Base-by-base conservation (phyloP, 345 rosid species). In the Diplotaxis tenuifolia region DNA sequence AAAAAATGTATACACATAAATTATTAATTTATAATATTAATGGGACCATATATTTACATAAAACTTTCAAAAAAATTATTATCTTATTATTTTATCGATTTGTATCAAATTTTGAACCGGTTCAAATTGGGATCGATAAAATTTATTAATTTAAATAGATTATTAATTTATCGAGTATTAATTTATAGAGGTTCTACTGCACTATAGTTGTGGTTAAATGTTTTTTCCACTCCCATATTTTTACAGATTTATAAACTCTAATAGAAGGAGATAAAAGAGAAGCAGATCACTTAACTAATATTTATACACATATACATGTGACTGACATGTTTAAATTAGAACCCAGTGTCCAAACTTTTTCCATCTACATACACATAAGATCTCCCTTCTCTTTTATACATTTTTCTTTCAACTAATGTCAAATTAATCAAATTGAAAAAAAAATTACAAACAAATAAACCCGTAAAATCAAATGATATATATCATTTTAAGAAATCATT, bases 281-380 rank as follows among this genome's bases (percentile, higher is more conserved):
- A n/a, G 23, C 14, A 59, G 11, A 61, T 21, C 18, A 60, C 14
- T 47, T 64, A 72, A 54, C 70, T 36, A 32, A 59, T 16, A 54
- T 11, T 27, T 42, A 42, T 42, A 42, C 49, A 42, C 49, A 42
- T 45, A 15, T 36, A 45, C 50, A 45, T n/a, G 50, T 45, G 50
- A 45, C 19, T 45, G 21, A 54, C 59, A 62, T 61, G 62, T 67
- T 75, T 60, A 29, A 67, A 61, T 25, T 25, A 52, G 59, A 62
- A 75, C 65, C 62, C 54, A 67, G 12, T 67, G 59, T 61, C 49
- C 65, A 68, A 25, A 67, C 74, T 42, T 14, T 75, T 36, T 61
- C 9, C 56, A 68, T 61, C 21, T 52, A 58, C 62, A 47, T 22
- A 45, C 49, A 62, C 49, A 68, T 49, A 31, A 4, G 49, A 60